Base-by-base conservation (phyloP, 306 rosid species). In the Casuarina equisetifolia region DNA sequence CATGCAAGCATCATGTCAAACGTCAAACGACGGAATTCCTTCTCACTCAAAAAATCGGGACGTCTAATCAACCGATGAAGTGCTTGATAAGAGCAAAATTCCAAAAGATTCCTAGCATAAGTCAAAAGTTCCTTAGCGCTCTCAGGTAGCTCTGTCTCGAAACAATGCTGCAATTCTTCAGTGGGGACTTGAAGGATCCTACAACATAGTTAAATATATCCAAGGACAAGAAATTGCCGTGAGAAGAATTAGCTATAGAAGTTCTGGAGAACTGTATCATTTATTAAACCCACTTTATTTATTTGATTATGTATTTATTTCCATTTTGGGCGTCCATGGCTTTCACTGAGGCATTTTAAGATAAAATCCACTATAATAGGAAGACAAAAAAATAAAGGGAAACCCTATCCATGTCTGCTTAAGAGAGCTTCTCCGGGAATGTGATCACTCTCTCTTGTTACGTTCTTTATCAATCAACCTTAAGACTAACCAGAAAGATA, bases 1-100 rank as follows among this genome's bases (percentile, higher is more conserved):
- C 97, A 95, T 16, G 97, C 97, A 64, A 94, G 93, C 98, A 94
- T 94, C 88, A 91, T 91, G 77, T 94, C 98, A 66, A 83, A 94
- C 36, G 97, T 83, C 76, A 95, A 73, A 49, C 84, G 89, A 38
- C 93, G 90, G 62, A 95, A 87, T 8, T 89, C 95, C 58, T 86
- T 81, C 57, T 84, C 85, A 57, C 63, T 84, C 81, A 94, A 64
- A 85, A 83, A 94, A 84, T 90, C 87, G 0, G 91, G 74, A 73
- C 72, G 64, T 75, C 55, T 68, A 45, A 42, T 79, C 35, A 85
- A 5, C 61, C 75, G 78, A 76, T 86, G 82, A 51, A 94, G 86
- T 38, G 98, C 88, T 73, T 86, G 89, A 74, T 74, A 92, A 4
- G 97, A 94, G 78, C 89, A 89, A 71, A 90, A 89, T 74, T 94